Conservation (phyloP, 2,329 filamentous ascomycete species). For the Fusarium ramigenum region DNA sequence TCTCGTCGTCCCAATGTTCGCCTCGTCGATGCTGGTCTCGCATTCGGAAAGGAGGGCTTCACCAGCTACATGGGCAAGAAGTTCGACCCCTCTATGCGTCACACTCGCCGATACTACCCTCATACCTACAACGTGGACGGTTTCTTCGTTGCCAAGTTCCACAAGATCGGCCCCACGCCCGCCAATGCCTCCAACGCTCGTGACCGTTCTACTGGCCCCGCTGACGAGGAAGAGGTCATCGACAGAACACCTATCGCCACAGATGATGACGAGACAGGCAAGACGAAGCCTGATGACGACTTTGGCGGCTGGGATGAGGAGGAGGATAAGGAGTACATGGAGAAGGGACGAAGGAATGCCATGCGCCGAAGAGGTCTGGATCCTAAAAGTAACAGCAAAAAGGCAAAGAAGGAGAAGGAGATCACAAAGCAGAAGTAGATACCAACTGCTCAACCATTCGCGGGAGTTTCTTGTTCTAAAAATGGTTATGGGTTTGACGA, state of each 20-base stretch:
- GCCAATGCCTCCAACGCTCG: slow-evolving; percentile 52
- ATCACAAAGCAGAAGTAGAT: slow-evolving; percentile 41
- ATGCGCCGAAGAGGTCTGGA: slow-evolving; percentile 79
- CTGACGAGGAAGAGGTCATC: slow-evolving; percentile 57
- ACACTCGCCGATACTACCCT: slow-evolving; percentile 88
- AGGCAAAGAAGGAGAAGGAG: slow-evolving; percentile 44
- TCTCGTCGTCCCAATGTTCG: slow-evolving; percentile 92
- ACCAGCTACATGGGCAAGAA: slow-evolving; percentile 89
- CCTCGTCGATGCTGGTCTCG: slow-evolving; percentile 88
- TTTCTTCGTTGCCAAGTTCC: slow-evolving; percentile 98
- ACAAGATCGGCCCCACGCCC: slow-evolving; percentile 85
- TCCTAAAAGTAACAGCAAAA: slow-evolving; percentile 64
- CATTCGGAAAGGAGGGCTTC: slow-evolving; percentile 94
- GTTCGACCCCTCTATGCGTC: slow-evolving; percentile 85
- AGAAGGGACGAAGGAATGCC: slow-evolving; percentile 76
- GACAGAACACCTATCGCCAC: slow-evolving; percentile 75
- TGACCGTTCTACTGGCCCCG: slow-evolving; percentile 46
- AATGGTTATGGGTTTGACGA: slow-evolving; percentile 19
- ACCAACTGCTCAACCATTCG: slow-evolving; percentile 16
- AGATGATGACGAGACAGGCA: slow-evolving; percentile 50
- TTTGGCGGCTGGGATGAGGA: slow-evolving; percentile 82
- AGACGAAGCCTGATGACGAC: slow-evolving; percentile 59
- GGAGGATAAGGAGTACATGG: slow-evolving; percentile 76
- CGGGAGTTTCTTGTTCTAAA: slow-evolving; percentile 36
- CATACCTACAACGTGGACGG: slow-evolving; percentile 96